Conservation (phyloP, 2,329 filamentous ascomycete species). For the Colletotrichum sp. region DNA sequence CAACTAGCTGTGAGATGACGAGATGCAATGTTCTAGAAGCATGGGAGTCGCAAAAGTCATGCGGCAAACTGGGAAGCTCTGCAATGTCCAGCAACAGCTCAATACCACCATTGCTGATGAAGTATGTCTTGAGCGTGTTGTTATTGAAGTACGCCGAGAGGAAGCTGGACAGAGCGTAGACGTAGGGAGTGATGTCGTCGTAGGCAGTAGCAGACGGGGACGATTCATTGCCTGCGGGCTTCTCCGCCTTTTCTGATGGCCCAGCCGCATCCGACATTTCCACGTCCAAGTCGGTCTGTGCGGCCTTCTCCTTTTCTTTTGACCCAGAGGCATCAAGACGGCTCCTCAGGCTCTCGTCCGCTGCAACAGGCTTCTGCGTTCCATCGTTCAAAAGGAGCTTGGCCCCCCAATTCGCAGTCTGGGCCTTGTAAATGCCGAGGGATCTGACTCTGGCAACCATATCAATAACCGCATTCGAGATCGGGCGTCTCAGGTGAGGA, state of each 20-base stretch:
- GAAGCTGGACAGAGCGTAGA: conserved; percentile 79
- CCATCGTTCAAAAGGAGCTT: conserved; percentile 73
- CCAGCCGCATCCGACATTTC: conserved; percentile 66
- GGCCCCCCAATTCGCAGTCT: conserved; percentile 73
- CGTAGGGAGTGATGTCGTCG: conserved; percentile 66
- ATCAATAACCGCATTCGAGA: conserved; percentile 84
- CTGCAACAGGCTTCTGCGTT: conserved; percentile 62
- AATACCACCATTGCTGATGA: conserved; percentile 80
- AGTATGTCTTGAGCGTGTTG: conserved; percentile 70
- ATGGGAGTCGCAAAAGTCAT: conserved; percentile 70
- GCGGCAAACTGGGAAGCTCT: conserved; percentile 79
- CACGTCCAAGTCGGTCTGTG: conserved; percentile 54
- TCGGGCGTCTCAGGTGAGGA: conserved; percentile 77
- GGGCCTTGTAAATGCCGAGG: conserved; percentile 74
- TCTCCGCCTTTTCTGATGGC: conserved; percentile 24
- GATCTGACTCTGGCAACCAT: conserved; percentile 85
- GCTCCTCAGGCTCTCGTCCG: conserved; percentile 47
- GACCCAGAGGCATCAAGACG: conserved; percentile 29
- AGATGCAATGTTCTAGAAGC: conserved; percentile 74
- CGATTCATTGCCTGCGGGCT: conserved; percentile 24
- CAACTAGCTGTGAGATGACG: conserved; percentile 79
- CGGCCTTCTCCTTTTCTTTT: conserved; percentile 44
- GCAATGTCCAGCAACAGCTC: conserved; percentile 85
- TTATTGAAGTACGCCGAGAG: conserved; percentile 78
- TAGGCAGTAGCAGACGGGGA: conserved; percentile 27